Conservation (phyloP, 768 basidiomycete species). For the Suillus plorans region DNA sequence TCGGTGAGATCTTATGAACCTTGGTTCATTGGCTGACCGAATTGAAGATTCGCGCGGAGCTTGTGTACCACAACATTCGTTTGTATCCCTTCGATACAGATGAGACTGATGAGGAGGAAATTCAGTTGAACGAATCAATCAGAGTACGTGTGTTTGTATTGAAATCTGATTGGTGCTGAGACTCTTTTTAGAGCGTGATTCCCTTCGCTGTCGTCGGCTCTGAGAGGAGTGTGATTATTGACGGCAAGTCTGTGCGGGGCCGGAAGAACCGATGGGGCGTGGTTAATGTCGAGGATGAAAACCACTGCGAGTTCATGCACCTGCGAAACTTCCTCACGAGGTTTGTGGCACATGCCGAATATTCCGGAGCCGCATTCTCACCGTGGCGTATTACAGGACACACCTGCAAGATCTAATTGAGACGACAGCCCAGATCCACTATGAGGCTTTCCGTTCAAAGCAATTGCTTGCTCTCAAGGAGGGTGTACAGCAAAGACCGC, state of each 20-base stretch:
- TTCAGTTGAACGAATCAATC: conserved; percentile 86
- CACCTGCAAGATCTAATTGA: conserved; percentile 99
- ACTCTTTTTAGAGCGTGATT: conserved; percentile 69
- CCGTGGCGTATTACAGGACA: conserved; percentile 51
- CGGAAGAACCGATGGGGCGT: conserved; percentile 99
- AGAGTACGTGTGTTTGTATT: conserved; percentile 53
- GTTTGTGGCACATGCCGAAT: conserved; percentile 36
- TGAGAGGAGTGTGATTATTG: conserved; percentile 91
- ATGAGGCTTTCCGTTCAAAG: conserved; percentile 99
- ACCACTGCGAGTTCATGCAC: conserved; percentile 98
- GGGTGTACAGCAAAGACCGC: conserved; percentile 74
- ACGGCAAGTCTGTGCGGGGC: conserved; percentile 92
- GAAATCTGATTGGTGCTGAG: background rate
- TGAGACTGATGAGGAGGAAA: conserved; percentile 91
- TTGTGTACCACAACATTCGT: conserved; percentile 88
- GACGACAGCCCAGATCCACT: conserved; percentile 98
- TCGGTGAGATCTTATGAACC: conserved; percentile 28
- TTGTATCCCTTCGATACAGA: conserved; percentile 97
- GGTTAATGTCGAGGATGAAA: conserved; percentile 95
- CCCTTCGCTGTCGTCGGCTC: conserved; percentile 99
- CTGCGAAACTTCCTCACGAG: conserved; percentile 95
- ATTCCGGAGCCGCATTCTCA: background rate
- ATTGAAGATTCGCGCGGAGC: conserved; percentile 84
- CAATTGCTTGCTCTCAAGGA: conserved; percentile 97
- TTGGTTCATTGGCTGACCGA: conserved; percentile 12